These are phyloP conservation scores for Vigna angularis DNA, from an alignment of 306 rosid genomes.

Conservation along the genomic window DNA sequence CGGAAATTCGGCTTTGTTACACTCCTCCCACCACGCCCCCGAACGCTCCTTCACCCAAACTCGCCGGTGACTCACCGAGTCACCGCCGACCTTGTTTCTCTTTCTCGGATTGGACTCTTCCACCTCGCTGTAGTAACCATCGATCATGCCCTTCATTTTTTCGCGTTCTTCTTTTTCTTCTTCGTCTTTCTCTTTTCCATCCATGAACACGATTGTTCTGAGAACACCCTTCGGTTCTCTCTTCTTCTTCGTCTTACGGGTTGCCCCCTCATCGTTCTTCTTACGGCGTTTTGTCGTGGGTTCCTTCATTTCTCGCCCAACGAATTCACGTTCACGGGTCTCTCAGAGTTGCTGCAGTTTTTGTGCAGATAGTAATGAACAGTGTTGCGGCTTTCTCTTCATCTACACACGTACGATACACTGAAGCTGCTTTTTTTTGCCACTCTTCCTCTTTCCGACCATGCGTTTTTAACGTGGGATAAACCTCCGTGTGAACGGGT, in stretches of 20 bases:
- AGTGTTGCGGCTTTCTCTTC: neutral
- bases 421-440: neutral
- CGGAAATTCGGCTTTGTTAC: slow-evolving; percentile 74
- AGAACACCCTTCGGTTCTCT: slow-evolving; percentile 56
- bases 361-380: neutral
- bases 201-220: slow-evolving; percentile 56
- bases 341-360: neutral
- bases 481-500: slow-evolving; percentile 6
- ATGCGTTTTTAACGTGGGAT: slow-evolving; percentile 22
- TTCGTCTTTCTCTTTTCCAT: slow-evolving; percentile 35
- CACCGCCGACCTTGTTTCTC: slow-evolving; percentile 52
- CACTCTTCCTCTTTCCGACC: neutral
- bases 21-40: slow-evolving; percentile 94
- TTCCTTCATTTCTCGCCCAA: slow-evolving; percentile 33
- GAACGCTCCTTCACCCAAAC: slow-evolving; percentile 94
- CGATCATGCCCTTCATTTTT: neutral
- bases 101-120: slow-evolving; percentile 59
- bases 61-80: slow-evolving; percentile 51
- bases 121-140: slow-evolving; percentile 28
- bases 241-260: slow-evolving; percentile 47
- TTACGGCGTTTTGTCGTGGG: slow-evolving; percentile 41
- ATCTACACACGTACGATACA: neutral
- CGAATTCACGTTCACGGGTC: neutral
- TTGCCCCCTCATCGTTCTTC: slow-evolving; percentile 32
- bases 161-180: neutral